phyloP scores from a whole-genome alignment of 768 basidiomycete genomes.

The Hysterangium stoloniferum region DNA sequence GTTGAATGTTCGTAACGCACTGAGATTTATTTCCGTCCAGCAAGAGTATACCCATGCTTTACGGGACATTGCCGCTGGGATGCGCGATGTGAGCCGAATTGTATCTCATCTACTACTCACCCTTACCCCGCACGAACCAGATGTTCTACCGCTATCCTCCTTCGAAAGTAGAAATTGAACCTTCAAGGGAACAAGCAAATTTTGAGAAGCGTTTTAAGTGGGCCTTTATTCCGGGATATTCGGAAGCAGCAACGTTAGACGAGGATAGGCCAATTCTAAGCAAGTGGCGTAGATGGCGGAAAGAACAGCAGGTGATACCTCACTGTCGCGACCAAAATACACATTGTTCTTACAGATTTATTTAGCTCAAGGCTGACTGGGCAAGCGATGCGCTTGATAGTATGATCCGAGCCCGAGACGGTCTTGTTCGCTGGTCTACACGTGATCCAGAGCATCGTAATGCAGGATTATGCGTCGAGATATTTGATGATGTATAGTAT shows the following conservation, averaged over 20 bases:
- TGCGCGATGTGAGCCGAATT: conserved; percentile 40
- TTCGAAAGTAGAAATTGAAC: conserved; percentile 39
- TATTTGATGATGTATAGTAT: background rate
- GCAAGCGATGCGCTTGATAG: background rate
- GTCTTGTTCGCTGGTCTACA: background rate
- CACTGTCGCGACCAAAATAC: background rate
- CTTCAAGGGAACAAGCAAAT: conserved; percentile 47
- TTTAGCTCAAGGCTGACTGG: background rate
- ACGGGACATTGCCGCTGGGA: conserved; percentile 44
- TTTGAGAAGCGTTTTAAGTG: conserved; percentile 70
- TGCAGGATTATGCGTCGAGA: background rate
- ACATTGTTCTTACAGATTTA: background rate
- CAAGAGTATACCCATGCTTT: conserved; percentile 46
- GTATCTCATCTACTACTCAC: background rate
- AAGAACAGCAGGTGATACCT: background rate
- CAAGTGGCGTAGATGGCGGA: conserved; percentile 10
- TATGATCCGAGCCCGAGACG: background rate
- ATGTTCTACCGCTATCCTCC: conserved; percentile 33
- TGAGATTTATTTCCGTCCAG: conserved; percentile 21
- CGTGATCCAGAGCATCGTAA: background rate
- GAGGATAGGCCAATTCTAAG: conserved; percentile 7
- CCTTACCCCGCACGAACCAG: background rate
- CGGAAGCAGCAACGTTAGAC: conserved; percentile 3
- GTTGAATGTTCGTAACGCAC: background rate
- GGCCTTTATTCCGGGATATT: conserved; percentile 57